Conservation (phyloP, 2,329 filamentous ascomycete species). For the Tolypocladium tundrense region DNA sequence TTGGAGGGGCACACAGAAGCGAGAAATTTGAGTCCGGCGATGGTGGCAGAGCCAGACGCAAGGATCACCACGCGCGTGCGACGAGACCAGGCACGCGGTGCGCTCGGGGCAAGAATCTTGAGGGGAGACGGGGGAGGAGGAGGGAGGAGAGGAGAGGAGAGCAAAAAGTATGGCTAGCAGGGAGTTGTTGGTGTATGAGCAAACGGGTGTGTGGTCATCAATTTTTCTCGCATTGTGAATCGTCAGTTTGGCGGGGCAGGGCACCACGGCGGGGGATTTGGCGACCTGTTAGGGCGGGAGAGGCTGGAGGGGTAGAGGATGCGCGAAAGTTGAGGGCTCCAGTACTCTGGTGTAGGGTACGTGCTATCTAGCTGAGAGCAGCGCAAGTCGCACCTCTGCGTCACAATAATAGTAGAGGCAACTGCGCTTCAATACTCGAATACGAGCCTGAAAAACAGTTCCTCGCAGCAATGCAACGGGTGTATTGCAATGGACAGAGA, state of each 20-base stretch:
- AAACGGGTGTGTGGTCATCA: conserved; percentile 24
- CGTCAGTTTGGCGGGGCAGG: conserved; percentile 23
- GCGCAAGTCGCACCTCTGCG: neutral
- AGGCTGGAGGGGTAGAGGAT: neutral
- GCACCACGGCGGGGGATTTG: conserved; percentile 1
- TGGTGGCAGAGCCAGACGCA: neutral
- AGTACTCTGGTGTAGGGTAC: neutral
- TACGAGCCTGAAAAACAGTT: neutral
- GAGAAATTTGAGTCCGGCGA: neutral
- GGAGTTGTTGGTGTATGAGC: conserved; percentile 9
- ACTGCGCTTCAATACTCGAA: too few relatives aligned
- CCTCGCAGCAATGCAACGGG: neutral
- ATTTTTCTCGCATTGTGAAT: conserved; percentile 29
- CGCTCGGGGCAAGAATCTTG: neutral
- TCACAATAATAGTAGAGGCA: neutral
- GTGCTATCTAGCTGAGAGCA: neutral
- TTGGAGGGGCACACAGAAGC: neutral
- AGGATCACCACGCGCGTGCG: conserved; percentile 2
- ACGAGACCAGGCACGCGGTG: conserved; percentile 8
- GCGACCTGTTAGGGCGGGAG: neutral
- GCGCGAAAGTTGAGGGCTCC: neutral
- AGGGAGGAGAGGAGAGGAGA: neutral
- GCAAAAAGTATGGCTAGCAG: conserved; percentile 2
- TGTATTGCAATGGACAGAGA: neutral
- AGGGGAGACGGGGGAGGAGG: conserved; percentile 2